Evolutionary conservation across 2,329 filamentous ascomycete species (phyloP).

Genomic region (Paramyrothecium sp.): DNA sequence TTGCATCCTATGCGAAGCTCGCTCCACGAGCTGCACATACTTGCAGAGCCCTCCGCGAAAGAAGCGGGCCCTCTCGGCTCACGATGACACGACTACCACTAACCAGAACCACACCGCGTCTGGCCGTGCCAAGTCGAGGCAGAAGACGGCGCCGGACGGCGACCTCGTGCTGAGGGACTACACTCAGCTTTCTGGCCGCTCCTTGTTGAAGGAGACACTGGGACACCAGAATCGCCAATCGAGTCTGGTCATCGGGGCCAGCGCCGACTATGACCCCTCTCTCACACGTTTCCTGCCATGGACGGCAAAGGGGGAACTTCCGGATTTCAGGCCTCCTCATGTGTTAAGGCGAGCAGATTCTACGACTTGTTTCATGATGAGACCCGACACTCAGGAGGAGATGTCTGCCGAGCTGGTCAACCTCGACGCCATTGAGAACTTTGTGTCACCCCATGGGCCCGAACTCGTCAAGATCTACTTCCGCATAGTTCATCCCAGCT

Average conservation of each 20-base stretch:
- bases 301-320: conserved; percentile 5
- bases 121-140: not conserved
- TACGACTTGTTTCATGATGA: conserved; percentile 6
- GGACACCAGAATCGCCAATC: conserved; percentile 13
- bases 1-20: conserved; percentile 8
- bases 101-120: not conserved
- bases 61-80: conserved; percentile 9
- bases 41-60: conserved; percentile 7
- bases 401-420: conserved; percentile 25
- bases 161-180: conserved; percentile 7
- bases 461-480: conserved; percentile 61
- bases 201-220: conserved; percentile 10
- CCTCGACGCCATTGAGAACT: conserved; percentile 46
- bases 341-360: conserved; percentile 6
- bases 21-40: conserved; percentile 9
- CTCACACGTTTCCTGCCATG: conserved; percentile 5
- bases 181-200: conserved; percentile 5
- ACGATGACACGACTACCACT: conserved; percentile 3
- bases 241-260: conserved; percentile 8
- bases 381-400: conserved; percentile 9
- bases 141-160: conserved; percentile 1
- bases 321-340: conserved; percentile 2
- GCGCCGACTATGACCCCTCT: conserved; percentile 8
- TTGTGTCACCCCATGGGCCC: conserved; percentile 55
- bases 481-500: conserved; percentile 47